phyloP scores from a whole-genome alignment of 2,329 filamentous ascomycete genomes.

The Calonectria pseudoturangicola region DNA sequence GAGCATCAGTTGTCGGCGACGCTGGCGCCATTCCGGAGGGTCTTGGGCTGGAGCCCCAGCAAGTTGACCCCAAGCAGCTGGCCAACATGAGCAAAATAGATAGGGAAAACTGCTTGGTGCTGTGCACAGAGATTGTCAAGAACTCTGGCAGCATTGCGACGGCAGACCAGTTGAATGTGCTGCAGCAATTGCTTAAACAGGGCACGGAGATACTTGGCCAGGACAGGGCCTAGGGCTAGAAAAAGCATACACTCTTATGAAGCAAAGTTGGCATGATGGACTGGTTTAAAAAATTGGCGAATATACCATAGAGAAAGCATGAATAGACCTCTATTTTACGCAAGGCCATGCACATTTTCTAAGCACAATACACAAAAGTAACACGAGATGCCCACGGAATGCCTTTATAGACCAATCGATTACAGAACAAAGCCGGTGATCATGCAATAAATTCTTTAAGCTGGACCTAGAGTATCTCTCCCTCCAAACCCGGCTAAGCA shows the following conservation, averaged over 20 bases:
- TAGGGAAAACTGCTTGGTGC: constrained; percentile 76
- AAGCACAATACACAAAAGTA: constrained; percentile 23
- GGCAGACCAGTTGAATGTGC: constrained; percentile 60
- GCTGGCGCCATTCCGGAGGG: constrained; percentile 55
- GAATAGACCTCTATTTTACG: constrained; percentile 22
- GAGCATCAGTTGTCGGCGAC: constrained; percentile 37
- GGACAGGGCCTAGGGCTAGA: constrained; percentile 47
- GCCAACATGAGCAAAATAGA: constrained; percentile 71
- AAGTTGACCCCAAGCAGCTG: constrained; percentile 65
- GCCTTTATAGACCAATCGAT: constrained; percentile 57
- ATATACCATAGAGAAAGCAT: constrained; percentile 9
- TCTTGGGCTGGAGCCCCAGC: constrained; percentile 67
- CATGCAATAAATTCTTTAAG: constrained; percentile 65
- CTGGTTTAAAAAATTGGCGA: neutral
- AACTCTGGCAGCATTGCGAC: constrained; percentile 64
- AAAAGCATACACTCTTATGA: neutral
- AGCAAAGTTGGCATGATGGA: neutral
- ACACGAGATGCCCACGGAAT: constrained; percentile 47
- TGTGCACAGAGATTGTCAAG: constrained; percentile 73
- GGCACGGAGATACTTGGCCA: constrained; percentile 68
- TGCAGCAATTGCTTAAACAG: constrained; percentile 69
- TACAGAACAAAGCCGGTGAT: constrained; percentile 61
- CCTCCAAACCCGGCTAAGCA: constrained; percentile 60
- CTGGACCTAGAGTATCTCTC: constrained; percentile 64
- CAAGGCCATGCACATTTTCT: constrained; percentile 16